These are phyloP conservation scores for Capsicum rhomboideum DNA, from an alignment of 257 asterid genomes.

Conservation along the genomic window DNA sequence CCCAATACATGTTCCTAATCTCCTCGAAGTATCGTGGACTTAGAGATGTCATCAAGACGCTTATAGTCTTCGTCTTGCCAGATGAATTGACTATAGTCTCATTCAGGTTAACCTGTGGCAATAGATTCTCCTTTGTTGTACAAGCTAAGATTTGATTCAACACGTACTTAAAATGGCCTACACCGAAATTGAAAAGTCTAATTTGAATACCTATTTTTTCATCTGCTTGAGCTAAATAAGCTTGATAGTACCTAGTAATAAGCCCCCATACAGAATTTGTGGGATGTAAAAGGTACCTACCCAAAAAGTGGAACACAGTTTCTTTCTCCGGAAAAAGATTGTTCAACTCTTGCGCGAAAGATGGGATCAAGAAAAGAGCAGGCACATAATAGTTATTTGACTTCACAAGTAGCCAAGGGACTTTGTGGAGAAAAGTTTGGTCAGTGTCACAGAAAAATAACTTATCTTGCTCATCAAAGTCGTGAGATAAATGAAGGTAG, in stretches of 20 bases:
- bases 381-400: constrained; percentile 63
- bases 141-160: constrained; percentile 57
- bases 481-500: constrained; percentile 63
- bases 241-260: constrained; percentile 46
- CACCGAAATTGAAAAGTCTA: constrained; percentile 32
- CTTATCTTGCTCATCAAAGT: constrained; percentile 50
- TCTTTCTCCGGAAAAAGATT: constrained; percentile 61
- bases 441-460: constrained; percentile 64
- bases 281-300: constrained; percentile 72
- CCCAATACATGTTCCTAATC: constrained; percentile 52
- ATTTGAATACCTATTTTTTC: constrained; percentile 53
- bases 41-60: constrained; percentile 50
- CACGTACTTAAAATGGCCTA: constrained; percentile 36
- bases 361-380: constrained; percentile 50
- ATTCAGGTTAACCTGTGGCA: constrained; percentile 26
- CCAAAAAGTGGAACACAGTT: constrained; percentile 60
- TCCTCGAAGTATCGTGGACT: constrained; percentile 45
- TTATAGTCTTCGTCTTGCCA: constrained; percentile 22
- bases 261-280: constrained; percentile 69
- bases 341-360: constrained; percentile 46
- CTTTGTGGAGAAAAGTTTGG: constrained; percentile 34
- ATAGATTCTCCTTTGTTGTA: constrained; percentile 33
- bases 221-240: constrained; percentile 52
- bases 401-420: constrained; percentile 57
- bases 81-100: constrained; percentile 9